phyloP scores from a whole-genome alignment of 331 rosid species.

The Malus hybrid region DNA sequence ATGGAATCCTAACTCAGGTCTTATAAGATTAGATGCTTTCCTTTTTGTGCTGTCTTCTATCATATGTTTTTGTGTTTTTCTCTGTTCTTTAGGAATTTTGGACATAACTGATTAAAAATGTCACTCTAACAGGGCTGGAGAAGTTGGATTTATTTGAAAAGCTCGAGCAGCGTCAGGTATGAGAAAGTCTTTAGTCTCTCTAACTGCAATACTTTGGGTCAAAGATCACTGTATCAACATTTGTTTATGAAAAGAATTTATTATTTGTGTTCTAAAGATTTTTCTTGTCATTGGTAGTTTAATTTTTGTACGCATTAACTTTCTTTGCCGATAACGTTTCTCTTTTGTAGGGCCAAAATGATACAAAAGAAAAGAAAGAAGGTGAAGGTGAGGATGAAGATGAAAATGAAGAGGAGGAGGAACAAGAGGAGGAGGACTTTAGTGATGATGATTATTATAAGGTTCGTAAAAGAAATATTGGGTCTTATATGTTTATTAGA shows the following conservation, averaged over 20 bases:
- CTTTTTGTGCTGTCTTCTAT: neutral
- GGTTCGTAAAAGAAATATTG: conserved; percentile 1
- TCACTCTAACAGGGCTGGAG: conserved; percentile 29
- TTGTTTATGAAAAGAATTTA: neutral
- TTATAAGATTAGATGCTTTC: conserved; percentile 16
- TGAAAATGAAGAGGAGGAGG: conserved; percentile 17
- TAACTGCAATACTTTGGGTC: neutral
- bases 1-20: conserved; percentile 71
- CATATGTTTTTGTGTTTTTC: neutral
- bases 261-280: neutral
- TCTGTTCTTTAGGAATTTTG: neutral
- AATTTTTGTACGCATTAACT: neutral
- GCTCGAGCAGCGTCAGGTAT: conserved; percentile 50
- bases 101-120: conserved; percentile 16
- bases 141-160: conserved; percentile 46
- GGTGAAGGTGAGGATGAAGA: conserved; percentile 15
- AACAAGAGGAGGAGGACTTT: neutral
- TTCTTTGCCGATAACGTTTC: conserved; percentile 3
- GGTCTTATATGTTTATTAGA: neutral
- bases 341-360: neutral
- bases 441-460: conserved; percentile 21
- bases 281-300: neutral
- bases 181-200: conserved; percentile 1
- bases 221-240: neutral
- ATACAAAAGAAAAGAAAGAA: neutral